These are phyloP conservation scores for Macrolepiota dolichaula DNA, from an alignment of 768 basidiomycete species.

Conservation along the genomic window DNA sequence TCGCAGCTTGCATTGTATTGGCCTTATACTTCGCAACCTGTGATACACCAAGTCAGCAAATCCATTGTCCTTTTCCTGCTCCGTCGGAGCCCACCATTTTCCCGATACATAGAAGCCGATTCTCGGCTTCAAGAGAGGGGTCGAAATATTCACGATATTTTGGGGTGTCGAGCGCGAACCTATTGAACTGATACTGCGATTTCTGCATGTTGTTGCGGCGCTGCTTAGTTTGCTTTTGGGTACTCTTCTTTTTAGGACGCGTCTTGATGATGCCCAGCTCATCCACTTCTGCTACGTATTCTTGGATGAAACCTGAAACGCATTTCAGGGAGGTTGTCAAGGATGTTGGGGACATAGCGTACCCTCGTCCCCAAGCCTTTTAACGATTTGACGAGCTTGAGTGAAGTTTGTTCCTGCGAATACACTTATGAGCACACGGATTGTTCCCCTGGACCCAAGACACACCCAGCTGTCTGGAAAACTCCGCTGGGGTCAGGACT, in stretches of 20 bases:
- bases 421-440: neutral
- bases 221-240: conserved; percentile 37
- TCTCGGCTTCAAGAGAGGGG: conserved; percentile 56
- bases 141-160: conserved; percentile 70
- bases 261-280: conserved; percentile 45
- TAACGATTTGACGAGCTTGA: conserved; percentile 60
- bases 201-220: conserved; percentile 48
- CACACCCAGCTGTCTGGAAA: conserved; percentile 61
- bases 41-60: neutral
- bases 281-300: conserved; percentile 44
- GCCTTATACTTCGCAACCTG: conserved; percentile 12
- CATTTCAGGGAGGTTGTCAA: neutral
- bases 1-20: conserved; percentile 9
- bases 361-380: conserved; percentile 73
- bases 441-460: neutral
- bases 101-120: conserved; percentile 54
- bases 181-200: conserved; percentile 56
- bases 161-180: conserved; percentile 35
- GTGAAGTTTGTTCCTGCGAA: conserved; percentile 47
- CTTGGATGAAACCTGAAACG: conserved; percentile 55
- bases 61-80: neutral
- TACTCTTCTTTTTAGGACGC: conserved; percentile 32
- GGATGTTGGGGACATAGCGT: neutral
- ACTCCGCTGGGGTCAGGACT: conserved; percentile 41
- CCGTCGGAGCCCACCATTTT: conserved; percentile 39